Evolutionary conservation across 225 moss, liverwort and hornwort genomes (phyloP), one percentile per base, ranked within the genome.

Genomic region (Sphagnum tenellum): DNA sequence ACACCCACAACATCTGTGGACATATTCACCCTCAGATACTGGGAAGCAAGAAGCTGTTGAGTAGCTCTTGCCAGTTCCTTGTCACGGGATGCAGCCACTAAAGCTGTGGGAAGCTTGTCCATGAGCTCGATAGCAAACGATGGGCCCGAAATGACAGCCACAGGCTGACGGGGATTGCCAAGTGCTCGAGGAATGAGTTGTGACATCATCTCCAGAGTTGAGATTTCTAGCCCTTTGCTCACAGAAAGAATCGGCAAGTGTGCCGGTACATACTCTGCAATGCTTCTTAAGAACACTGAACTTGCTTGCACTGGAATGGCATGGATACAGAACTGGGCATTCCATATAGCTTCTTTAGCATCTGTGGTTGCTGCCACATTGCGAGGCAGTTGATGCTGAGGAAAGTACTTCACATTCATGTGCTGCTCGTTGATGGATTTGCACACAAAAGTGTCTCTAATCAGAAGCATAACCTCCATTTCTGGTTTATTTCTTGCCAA

Each of bases 181-280:
- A 95, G 76, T 2, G 92, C 89, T 45, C 94, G 77, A 5, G 94
- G 94, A 7, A 95, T 95, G 59, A 95, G 80, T 53, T 95, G 91
- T 6, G 94, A 95, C 94, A 95, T 95, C 94, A 95, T 95, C 64
- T 95, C 94, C 6, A 95, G 72, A 0, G 91, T 88, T 3, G 86
- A 79, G 46, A 95, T 88, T 79, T 95, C 94, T 67, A 95, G 66
- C 6, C 94, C 94, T 68, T 95, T 95, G 65, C 86, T 86, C 7
- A 95, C 94, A 5, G 94, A 95, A 2, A 95, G 69, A 47, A 95
- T 79, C 1, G 94, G 94, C 50, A 95, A 77, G 3, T 79, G 82
- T 4, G 81, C 73, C 3, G 94, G 89, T 12, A 95, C 92, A 61
- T 88, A 70, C 72, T 84, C 81, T 47, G 94, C 78, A 62, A 95